Evolutionary conservation across 306 rosid species (phyloP), one percentile per base, ranked within the genome.

Genomic region (Ormosia semicastrata): DNA sequence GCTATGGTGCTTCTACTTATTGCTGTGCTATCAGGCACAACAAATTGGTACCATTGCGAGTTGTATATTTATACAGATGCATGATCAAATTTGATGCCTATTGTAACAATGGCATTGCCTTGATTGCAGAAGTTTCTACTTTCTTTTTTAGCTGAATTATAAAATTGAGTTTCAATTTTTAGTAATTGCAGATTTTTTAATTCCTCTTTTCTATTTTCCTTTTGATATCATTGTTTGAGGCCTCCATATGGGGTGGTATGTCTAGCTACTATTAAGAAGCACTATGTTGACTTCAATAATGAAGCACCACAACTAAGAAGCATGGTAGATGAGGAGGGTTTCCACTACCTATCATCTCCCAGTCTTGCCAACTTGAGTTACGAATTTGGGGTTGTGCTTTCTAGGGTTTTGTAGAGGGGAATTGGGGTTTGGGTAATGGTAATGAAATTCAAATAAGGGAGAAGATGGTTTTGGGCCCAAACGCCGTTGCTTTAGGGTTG

Each of bases 221-320:
- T 36, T 47, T 77, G 66, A 44, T 73, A 18, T 69, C 84, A 95
- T 98, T 93, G 99, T 84, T 86, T 84, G 83, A 93, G 93, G 89
- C 99, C 98, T 34, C 98, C 97, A 40, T 95, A 93, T 79, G 99
- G 99, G 59, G 98, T 95, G 41, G 83, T 86, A 49, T 95, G 93
- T 91, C 75, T 92, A 46, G 99, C 97, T 18, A 88, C 91, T 37
- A 91, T 88, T 17, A 95, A 93, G 94, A 93, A 82, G 93, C 95
- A 87, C 37, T 90, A 89, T 24, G 99, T 89, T 18, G 98, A 98
- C 46, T 90, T 89, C 86, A 89, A 90, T 46, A 80, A 87, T 13
- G 97, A 93, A 79, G 89, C 90, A 1, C 66, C 90, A 69, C 97
- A 95, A 15, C 84, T 95, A 87, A 92, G 85, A 89, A 92, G 87